These are phyloP conservation scores for Fragaria vesca DNA, from an alignment of 306 rosid genomes.

Conservation along the genomic window DNA sequence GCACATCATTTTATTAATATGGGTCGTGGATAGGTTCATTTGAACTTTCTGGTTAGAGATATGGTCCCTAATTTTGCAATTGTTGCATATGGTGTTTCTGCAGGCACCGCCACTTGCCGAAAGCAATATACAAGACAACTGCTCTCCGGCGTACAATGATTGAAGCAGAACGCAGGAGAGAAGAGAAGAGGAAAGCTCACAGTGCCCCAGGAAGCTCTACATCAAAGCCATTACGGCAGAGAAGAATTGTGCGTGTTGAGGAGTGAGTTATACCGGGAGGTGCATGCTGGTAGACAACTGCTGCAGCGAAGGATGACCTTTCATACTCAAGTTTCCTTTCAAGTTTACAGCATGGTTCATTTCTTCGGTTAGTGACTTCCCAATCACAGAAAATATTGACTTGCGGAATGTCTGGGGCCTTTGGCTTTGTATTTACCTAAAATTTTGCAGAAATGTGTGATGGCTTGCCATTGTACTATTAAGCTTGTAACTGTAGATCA, in stretches of 20 bases:
- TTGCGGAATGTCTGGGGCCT: neutral
- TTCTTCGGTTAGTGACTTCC: neutral
- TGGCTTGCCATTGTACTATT: neutral
- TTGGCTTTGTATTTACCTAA: neutral
- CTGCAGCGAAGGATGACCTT: neutral
- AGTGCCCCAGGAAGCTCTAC: slow-evolving; percentile 75
- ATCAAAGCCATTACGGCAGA: slow-evolving; percentile 49
- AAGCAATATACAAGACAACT: slow-evolving; percentile 68
- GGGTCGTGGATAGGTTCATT: neutral
- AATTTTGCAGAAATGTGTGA: neutral
- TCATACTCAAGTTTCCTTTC: neutral
- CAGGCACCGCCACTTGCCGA: slow-evolving; percentile 81
- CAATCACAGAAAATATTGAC: neutral
- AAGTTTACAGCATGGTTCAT: neutral
- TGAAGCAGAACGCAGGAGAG: slow-evolving; percentile 61
- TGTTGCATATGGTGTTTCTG: slow-evolving; percentile 18
- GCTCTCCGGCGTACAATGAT: slow-evolving; percentile 47
- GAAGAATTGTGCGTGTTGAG: slow-evolving; percentile 65
- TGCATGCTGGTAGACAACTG: neutral
- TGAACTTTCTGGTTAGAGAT: neutral
- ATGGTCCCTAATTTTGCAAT: neutral
- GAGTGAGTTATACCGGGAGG: slow-evolving; percentile 30
- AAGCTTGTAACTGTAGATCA: neutral
- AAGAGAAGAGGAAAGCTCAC: slow-evolving; percentile 78
- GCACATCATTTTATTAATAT: neutral